Conservation (phyloP, 768 basidiomycete species). For the Kwoniella newhampshirensis region DNA sequence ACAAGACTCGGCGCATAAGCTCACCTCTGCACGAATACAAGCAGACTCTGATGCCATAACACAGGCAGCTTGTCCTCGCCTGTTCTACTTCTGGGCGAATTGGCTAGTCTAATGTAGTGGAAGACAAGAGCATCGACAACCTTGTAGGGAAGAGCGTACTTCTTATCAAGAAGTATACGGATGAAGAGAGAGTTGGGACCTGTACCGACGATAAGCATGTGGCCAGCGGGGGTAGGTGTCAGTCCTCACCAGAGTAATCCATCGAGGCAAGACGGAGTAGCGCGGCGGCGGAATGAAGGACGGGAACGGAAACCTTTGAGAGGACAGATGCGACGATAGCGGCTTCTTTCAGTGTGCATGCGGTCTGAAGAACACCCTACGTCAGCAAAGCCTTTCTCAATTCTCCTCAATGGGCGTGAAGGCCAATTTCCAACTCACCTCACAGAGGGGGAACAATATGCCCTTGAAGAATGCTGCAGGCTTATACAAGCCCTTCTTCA, state of each 20-base stretch:
- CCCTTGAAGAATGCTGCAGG: constrained; percentile 99
- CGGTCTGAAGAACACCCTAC: constrained; percentile 56
- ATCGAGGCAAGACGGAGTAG: constrained; percentile 88
- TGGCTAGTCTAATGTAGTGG: constrained; percentile 95
- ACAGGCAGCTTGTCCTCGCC: constrained; percentile 80
- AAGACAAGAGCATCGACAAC: constrained; percentile 95
- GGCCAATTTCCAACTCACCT: constrained; percentile 61
- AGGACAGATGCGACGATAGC: constrained; percentile 90
- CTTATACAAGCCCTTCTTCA: constrained; percentile 90
- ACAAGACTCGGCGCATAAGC: constrained; percentile 22
- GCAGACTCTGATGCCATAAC: constrained; percentile 93
- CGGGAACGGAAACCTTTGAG: constrained; percentile 84
- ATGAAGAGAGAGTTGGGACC: constrained; percentile 96
- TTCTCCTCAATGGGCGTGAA: neutral
- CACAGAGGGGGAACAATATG: constrained; percentile 89
- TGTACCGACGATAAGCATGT: constrained; percentile 20
- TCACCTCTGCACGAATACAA: constrained; percentile 90
- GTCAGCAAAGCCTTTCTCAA: too few species aligned
- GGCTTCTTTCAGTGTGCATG: constrained; percentile 90
- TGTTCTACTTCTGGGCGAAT: constrained; percentile 70
- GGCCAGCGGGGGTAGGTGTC: neutral
- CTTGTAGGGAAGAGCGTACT: constrained; percentile 95
- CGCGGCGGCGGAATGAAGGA: constrained; percentile 95
- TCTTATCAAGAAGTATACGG: constrained; percentile 93
- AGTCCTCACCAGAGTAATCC: constrained; percentile 78